Percentiles rank a stretch among this genome's conserved stretches.
These are phyloP conservation scores for Emergomyces orientalis DNA, from an alignment of 2,329 filamentous ascomycete species.

Conservation along the genomic window DNA sequence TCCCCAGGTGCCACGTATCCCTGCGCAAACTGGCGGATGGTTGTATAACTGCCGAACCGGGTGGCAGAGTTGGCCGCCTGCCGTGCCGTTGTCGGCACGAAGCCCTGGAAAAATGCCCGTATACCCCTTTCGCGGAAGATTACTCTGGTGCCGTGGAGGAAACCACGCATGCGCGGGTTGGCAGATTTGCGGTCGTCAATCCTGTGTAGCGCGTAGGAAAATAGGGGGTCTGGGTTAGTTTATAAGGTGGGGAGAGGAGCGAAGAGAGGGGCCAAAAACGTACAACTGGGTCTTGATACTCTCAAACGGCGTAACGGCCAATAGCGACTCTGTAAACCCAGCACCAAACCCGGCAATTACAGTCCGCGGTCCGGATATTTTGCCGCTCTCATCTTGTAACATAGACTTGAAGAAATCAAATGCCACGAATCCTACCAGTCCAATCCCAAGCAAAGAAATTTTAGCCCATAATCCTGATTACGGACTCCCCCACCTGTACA, in stretches of 20 bases:
- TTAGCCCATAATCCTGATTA: neutral
- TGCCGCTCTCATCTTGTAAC: slow-evolving; percentile 73
- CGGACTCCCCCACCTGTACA: neutral
- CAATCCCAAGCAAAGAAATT: neutral
- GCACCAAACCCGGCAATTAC: slow-evolving; percentile 92
- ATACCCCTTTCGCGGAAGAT: slow-evolving; percentile 83
- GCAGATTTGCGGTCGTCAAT: slow-evolving; percentile 89
- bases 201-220: slow-evolving; percentile 40
- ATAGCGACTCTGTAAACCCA: slow-evolving; percentile 81
- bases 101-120: slow-evolving; percentile 91
- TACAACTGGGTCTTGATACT: slow-evolving; percentile 94
- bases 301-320: slow-evolving; percentile 94
- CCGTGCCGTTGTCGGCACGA: slow-evolving; percentile 85
- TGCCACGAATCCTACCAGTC: slow-evolving; percentile 65
- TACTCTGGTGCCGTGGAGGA: slow-evolving; percentile 78
- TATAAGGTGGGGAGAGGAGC: neutral
- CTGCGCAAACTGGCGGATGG: slow-evolving; percentile 80
- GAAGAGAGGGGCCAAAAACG: slow-evolving; percentile 13
- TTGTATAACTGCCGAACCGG: slow-evolving; percentile 84
- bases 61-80: slow-evolving; percentile 92
- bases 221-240: neutral
- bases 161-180: slow-evolving; percentile 80
- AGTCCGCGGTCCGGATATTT: slow-evolving; percentile 80
- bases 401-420: slow-evolving; percentile 89
- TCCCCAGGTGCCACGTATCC: slow-evolving; percentile 89